These are phyloP conservation scores for Fagopyrum tataricum DNA, from an alignment of 148 eudicot genomes.

Conservation along the genomic window DNA sequence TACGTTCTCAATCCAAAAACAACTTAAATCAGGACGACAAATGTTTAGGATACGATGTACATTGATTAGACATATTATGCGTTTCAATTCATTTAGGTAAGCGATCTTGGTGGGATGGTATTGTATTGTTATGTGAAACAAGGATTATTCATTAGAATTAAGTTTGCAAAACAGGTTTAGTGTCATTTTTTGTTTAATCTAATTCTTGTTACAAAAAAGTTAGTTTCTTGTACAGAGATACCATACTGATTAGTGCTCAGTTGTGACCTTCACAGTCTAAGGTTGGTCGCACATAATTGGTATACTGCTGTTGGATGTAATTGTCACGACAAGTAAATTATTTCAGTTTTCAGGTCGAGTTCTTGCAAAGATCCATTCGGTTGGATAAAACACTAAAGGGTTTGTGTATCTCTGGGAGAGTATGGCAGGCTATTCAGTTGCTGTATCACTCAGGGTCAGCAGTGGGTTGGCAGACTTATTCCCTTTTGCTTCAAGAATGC, in stretches of 20 bases:
- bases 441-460: constrained; percentile 41
- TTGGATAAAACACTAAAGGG: constrained; percentile 57
- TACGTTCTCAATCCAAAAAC: background rate
- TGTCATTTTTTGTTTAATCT: background rate
- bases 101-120: background rate
- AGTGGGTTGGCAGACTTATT: constrained; percentile 33
- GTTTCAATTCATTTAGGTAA: background rate
- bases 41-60: background rate
- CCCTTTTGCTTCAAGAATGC: constrained; percentile 86
- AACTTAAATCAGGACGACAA: background rate
- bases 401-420: constrained; percentile 58
- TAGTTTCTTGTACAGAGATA: background rate
- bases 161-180: constrained; percentile 30
- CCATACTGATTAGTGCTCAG: background rate
- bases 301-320: constrained; percentile 16
- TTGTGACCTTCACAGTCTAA: background rate
- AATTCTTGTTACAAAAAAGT: constrained; percentile 30
- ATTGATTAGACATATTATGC: background rate
- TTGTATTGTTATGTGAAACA: background rate
- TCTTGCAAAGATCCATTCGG: constrained; percentile 18
- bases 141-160: background rate
- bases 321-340: constrained; percentile 31
- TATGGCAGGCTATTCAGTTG: constrained; percentile 57
- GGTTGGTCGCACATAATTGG: background rate
- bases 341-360: constrained; percentile 75